phyloP scores from a whole-genome alignment of 768 basidiomycete species.

The Boletus subparvulus region DNA sequence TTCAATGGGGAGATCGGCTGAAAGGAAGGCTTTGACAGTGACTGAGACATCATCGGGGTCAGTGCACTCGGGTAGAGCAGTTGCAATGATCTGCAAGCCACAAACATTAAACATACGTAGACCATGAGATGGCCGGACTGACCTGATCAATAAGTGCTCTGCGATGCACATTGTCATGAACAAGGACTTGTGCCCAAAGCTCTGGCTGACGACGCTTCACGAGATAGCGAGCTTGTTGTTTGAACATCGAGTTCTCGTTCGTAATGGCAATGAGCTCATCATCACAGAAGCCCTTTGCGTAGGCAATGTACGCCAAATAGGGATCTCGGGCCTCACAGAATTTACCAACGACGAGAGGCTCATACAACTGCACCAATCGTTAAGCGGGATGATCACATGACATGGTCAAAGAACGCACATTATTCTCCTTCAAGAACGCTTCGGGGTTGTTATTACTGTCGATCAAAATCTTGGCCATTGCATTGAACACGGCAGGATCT shows the following conservation, averaged over 20 bases:
- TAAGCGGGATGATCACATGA: background rate
- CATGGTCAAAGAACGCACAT: slow-evolving; percentile 51
- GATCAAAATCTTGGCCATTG: slow-evolving; percentile 97
- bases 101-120: background rate
- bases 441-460: slow-evolving; percentile 99
- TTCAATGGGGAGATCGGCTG: slow-evolving; percentile 94
- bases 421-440: slow-evolving; percentile 97
- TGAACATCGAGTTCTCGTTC: slow-evolving; percentile 99
- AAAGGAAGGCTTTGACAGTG: slow-evolving; percentile 98
- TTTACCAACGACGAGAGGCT: slow-evolving; percentile 95
- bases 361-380: slow-evolving; percentile 68
- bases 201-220: slow-evolving; percentile 94
- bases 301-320: slow-evolving; percentile 97
- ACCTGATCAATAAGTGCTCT: slow-evolving; percentile 93
- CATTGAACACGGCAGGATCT: slow-evolving; percentile 93
- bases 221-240: slow-evolving; percentile 97
- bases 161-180: slow-evolving; percentile 85
- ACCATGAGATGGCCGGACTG: slow-evolving; percentile 6
- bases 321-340: slow-evolving; percentile 99
- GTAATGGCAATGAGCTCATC: slow-evolving; percentile 96
- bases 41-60: slow-evolving; percentile 98
- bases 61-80: slow-evolving; percentile 93
- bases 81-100: slow-evolving; percentile 72
- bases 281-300: slow-evolving; percentile 98
- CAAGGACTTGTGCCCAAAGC: slow-evolving; percentile 94